Conservation (phyloP, 345 rosid species). For the Dipteronia dyeriana region DNA sequence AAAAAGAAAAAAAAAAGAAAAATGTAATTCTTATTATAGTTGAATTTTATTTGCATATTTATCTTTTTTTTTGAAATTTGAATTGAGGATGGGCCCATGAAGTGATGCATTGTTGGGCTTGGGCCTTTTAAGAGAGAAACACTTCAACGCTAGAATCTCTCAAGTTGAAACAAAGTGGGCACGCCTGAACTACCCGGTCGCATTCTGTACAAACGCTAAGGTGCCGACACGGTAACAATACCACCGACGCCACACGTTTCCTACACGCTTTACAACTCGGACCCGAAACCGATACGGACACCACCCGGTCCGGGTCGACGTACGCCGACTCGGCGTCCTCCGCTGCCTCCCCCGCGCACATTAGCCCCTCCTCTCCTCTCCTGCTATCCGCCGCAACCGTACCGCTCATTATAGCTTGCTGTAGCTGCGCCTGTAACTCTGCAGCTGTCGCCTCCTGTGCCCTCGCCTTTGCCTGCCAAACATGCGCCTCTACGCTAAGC, state of each 20-base stretch:
- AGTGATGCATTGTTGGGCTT: not conserved
- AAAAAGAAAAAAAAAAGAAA: not conserved
- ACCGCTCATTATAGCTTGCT: slow-evolving; percentile 50
- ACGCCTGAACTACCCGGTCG: slow-evolving; percentile 55
- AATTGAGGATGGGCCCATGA: not conserved
- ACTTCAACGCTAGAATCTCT: slow-evolving; percentile 80
- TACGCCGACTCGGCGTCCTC: slow-evolving; percentile 93
- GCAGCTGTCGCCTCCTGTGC: slow-evolving; percentile 81
- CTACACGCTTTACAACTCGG: slow-evolving; percentile 65
- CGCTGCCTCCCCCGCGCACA: slow-evolving; percentile 38
- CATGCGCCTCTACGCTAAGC: slow-evolving; percentile 71
- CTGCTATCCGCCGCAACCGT: slow-evolving; percentile 35
- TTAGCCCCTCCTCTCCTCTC: slow-evolving; percentile 38
- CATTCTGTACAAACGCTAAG: slow-evolving; percentile 73
- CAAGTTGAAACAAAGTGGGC: slow-evolving; percentile 73
- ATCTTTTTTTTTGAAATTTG: not conserved
- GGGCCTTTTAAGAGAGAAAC: slow-evolving; percentile 40
- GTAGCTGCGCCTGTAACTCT: slow-evolving; percentile 73
- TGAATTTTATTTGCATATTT: slow-evolving; percentile 6
- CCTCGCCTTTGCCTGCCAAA: slow-evolving; percentile 84
- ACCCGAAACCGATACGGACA: slow-evolving; percentile 24
- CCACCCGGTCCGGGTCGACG: slow-evolving; percentile 69
- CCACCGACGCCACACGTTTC: slow-evolving; percentile 63
- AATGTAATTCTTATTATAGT: slow-evolving; percentile 18
- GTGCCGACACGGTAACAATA: slow-evolving; percentile 92